A percentile compares a stretch with the other conserved stretches of the same genome.
Conservation (phyloP, 108 stramenopile species). For the Fistulifera solaris region DNA sequence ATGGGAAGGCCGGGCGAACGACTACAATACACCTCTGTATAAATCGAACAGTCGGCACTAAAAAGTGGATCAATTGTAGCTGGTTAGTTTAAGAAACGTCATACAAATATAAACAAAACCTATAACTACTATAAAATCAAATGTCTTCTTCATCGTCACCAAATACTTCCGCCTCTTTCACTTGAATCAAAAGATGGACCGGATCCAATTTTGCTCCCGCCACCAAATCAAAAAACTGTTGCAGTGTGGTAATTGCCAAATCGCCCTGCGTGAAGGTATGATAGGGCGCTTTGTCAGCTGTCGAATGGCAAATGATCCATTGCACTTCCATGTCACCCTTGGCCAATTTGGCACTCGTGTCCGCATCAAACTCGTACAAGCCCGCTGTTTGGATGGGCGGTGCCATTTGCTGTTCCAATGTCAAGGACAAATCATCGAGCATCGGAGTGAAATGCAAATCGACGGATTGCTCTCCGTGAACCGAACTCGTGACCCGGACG, state of each 20-base stretch:
- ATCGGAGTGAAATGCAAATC: conserved; percentile 8
- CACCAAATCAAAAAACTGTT: conserved; percentile 24
- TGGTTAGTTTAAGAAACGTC: no score
- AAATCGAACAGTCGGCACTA: no score
- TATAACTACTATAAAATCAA: conserved; percentile 2
- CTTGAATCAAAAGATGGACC: conserved; percentile 15
- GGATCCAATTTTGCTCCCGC: conserved; percentile 18
- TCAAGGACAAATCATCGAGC: conserved; percentile 1
- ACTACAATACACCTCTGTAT: no score
- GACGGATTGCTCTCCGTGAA: conserved; percentile 6
- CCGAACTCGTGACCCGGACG: conserved; percentile 10
- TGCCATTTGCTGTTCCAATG: conserved; percentile 14
- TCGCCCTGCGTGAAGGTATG: conserved; percentile 23
- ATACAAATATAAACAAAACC: no score
- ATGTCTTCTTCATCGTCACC: conserved; percentile 30
- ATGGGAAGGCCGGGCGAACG: no score
- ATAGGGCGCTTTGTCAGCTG: conserved; percentile 7
- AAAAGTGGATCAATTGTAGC: no score
- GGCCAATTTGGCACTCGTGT: conserved; percentile 6
- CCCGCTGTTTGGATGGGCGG: conserved; percentile 3
- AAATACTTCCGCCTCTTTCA: conserved; percentile 8
- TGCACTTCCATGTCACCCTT: conserved; percentile 12
- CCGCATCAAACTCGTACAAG: conserved; percentile 15
- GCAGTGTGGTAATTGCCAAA: conserved; percentile 14
- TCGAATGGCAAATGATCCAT: conserved; percentile 18